Base-by-base conservation (phyloP, 306 rosid genomes). In the Vicia villosa region DNA sequence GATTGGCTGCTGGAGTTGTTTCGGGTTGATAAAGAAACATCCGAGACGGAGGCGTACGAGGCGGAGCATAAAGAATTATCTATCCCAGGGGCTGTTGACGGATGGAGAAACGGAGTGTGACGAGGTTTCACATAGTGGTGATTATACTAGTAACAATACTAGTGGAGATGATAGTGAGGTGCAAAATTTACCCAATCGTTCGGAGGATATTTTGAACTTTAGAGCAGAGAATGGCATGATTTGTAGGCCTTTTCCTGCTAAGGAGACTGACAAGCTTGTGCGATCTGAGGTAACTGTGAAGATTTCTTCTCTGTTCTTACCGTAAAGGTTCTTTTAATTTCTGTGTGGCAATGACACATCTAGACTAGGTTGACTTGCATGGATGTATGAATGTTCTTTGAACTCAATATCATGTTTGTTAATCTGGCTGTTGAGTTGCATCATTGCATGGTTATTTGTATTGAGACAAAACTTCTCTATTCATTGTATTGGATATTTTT, bases 1-100 rank as follows among this genome's bases (percentile, higher is more conserved):
- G 83, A 95, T 95, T 82, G 97, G 87, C 54, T 95, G 97, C 81
- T 95, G 92, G 71, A 81, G 85, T 83, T 95, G 99, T 84, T 95
- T 95, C 13, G 97, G 96, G 52, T 84, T 87, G 66, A 73, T 76
- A 16, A 75, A 85, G 66, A 87, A 87, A 77, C 75, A 87, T 72
- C 76, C 74, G 8, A 70, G 20, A 45, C 43, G 68, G 17, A 16
- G 32, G 22, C 84, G 79, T 62, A 79, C 78, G 21, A 68, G 40
- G 21, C 72, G 76, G 42, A 78, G 83, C 72, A 74, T 49, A 38
- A 84, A 68, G 58, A 83, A 62, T 41, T 69, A 71, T 67, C 83
- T 76, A 79, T 84, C 96, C 51, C 89, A 82, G 69, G 86, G 82
- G 55, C 80, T 63, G 6, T 77, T 91, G 78, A 79, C 79, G 75